Evolutionary conservation across 2,329 filamentous ascomycete genomes (phyloP).

Genomic region (Xylaria multiplex): DNA sequence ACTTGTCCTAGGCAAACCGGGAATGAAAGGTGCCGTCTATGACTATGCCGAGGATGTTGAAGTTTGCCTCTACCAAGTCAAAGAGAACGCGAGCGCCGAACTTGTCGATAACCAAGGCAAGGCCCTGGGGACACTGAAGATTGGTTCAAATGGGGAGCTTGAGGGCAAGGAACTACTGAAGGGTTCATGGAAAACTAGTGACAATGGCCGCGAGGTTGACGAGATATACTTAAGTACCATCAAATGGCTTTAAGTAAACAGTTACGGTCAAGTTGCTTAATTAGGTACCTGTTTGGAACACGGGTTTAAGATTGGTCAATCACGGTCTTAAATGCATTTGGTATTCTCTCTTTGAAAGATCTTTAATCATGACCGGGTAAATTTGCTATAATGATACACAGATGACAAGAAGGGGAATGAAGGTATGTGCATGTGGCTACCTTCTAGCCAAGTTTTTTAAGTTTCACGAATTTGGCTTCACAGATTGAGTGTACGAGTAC

Average conservation of each 20-base stretch:
- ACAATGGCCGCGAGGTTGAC: slow-evolving; percentile 40
- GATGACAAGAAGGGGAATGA: slow-evolving; percentile 15
- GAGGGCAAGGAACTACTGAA: slow-evolving; percentile 53
- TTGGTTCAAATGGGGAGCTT: slow-evolving; percentile 54
- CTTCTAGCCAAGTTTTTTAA: background rate
- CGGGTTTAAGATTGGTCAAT: background rate
- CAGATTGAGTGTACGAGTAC: background rate
- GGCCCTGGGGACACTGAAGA: slow-evolving; percentile 52
- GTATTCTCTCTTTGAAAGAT: slow-evolving; percentile 7
- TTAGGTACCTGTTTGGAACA: background rate
- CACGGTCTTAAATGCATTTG: background rate
- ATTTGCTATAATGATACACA: slow-evolving; percentile 20
- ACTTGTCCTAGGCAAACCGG: slow-evolving; percentile 57
- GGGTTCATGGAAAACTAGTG: slow-evolving; percentile 48
- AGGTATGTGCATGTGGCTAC: slow-evolving; percentile 9
- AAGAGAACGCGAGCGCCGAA: slow-evolving; percentile 53
- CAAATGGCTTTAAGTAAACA: slow-evolving; percentile 38
- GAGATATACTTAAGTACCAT: slow-evolving; percentile 39
- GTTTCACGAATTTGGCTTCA: background rate
- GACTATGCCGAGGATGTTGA: slow-evolving; percentile 60
- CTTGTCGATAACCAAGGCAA: slow-evolving; percentile 58
- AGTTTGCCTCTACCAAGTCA: slow-evolving; percentile 57
- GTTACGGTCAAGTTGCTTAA: background rate
- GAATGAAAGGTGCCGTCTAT: slow-evolving; percentile 56
- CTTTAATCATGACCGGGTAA: background rate